Evolutionary conservation across 1,284 basidiomycete genomes (phyloP).

Genomic region (Naganishia albida): DNA sequence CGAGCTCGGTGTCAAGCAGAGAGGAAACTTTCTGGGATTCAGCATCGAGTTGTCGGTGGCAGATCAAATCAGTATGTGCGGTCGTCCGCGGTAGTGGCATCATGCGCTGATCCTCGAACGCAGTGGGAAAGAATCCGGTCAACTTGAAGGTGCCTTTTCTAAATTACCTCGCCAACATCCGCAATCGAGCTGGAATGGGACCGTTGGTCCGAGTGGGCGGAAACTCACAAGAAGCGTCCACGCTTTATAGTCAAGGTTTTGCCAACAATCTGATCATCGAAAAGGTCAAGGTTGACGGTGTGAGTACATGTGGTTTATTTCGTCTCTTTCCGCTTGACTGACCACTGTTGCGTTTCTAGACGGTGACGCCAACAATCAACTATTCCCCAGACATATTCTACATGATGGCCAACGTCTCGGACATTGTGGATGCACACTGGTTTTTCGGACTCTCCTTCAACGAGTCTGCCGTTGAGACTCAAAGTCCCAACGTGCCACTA

Average conservation of each 20-base stretch:
- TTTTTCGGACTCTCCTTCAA: slow-evolving; percentile 63
- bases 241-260: slow-evolving; percentile 56
- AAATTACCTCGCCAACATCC: slow-evolving; percentile 69
- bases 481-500: slow-evolving; percentile 57
- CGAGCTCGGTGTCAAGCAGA: slow-evolving; percentile 57
- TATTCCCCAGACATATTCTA: slow-evolving; percentile 64
- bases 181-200: slow-evolving; percentile 61
- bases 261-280: slow-evolving; percentile 58
- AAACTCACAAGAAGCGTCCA: slow-evolving; percentile 70
- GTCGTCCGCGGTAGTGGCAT: slow-evolving; percentile 13
- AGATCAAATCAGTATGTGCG: slow-evolving; percentile 59
- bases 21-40: slow-evolving; percentile 68
- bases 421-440: slow-evolving; percentile 62
- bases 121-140: slow-evolving; percentile 59
- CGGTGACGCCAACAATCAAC: slow-evolving; percentile 61
- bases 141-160: slow-evolving; percentile 62
- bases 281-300: slow-evolving; percentile 56
- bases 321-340: not conserved
- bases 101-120: slow-evolving; percentile 7
- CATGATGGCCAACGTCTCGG: slow-evolving; percentile 62
- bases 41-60: slow-evolving; percentile 72
- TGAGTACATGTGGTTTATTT: slow-evolving; percentile 1
- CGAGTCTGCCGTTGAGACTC: slow-evolving; percentile 49
- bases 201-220: slow-evolving; percentile 70
- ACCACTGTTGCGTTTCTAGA: slow-evolving; percentile 33